A percentile compares a stretch with the other conserved stretches of the same genome.
Conservation (phyloP, 129 eudicot species). For the Glebionis coronaria region DNA sequence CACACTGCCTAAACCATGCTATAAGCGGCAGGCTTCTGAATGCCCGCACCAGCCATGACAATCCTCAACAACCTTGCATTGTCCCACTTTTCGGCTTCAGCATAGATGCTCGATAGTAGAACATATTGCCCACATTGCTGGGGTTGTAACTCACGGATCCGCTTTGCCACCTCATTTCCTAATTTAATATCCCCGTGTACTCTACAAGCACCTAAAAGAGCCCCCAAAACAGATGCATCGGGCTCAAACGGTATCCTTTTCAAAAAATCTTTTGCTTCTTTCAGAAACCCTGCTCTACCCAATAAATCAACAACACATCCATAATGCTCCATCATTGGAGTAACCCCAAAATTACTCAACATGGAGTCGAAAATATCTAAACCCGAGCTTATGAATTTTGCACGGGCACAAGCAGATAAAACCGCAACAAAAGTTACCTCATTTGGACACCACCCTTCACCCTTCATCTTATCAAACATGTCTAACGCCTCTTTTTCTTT, state of each 20-base stretch:
- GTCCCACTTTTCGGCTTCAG: slow-evolving; percentile 67
- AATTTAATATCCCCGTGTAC: slow-evolving; percentile 65
- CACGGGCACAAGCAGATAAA: slow-evolving; percentile 73
- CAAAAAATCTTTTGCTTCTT: slow-evolving; percentile 61
- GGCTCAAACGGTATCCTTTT: slow-evolving; percentile 69
- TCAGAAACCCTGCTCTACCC: slow-evolving; percentile 68
- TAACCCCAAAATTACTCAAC: slow-evolving; percentile 38
- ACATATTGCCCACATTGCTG: slow-evolving; percentile 58
- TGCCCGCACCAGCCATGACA: slow-evolving; percentile 53
- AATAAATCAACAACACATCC: slow-evolving; percentile 85
- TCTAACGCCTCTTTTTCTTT: slow-evolving; percentile 55
- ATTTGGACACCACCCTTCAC: slow-evolving; percentile 40
- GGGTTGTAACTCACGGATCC: slow-evolving; percentile 52
- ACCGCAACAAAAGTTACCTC: slow-evolving; percentile 63
- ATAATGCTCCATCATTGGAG: slow-evolving; percentile 79
- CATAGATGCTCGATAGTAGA: slow-evolving; percentile 60
- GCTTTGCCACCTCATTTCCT: slow-evolving; percentile 55
- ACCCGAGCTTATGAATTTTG: slow-evolving; percentile 52
- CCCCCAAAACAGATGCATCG: slow-evolving; percentile 78
- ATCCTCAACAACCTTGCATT: slow-evolving; percentile 53
- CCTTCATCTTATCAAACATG: slow-evolving; percentile 54
- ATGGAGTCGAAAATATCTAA: slow-evolving; percentile 58
- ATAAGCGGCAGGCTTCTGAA: slow-evolving; percentile 60
- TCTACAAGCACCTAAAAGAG: slow-evolving; percentile 81
- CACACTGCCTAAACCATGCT: slow-evolving; percentile 32